Conservation (phyloP, 768 basidiomycete species). For the Serpula lacrymans region DNA sequence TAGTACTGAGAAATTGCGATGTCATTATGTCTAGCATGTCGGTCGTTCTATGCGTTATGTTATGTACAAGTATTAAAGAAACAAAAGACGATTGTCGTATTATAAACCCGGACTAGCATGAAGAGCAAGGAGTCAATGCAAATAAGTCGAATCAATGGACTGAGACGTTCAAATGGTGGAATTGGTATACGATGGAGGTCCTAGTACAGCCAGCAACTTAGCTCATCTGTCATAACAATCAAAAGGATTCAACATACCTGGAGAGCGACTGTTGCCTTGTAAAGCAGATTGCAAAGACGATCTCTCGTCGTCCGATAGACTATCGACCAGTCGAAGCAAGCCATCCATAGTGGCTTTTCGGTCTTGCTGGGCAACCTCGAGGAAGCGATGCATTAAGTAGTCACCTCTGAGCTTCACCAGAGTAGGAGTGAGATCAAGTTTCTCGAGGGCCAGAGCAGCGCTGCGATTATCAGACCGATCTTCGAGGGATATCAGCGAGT, state of each 20-base stretch:
- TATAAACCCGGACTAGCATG: too few relatives aligned
- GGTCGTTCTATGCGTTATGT: too few relatives aligned
- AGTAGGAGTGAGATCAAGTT: slow-evolving; percentile 61
- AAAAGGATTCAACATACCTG: slow-evolving; percentile 43
- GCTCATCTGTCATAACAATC: neutral
- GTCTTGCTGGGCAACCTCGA: slow-evolving; percentile 69
- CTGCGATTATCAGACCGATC: slow-evolving; percentile 51
- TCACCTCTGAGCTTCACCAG: slow-evolving; percentile 66
- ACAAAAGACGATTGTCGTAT: too few relatives aligned
- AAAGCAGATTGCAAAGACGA: slow-evolving; percentile 56
- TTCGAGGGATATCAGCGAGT: slow-evolving; percentile 56
- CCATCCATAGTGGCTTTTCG: slow-evolving; percentile 75
- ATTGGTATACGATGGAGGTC: slow-evolving; percentile 39
- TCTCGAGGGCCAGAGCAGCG: slow-evolving; percentile 65
- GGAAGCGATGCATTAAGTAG: slow-evolving; percentile 60
- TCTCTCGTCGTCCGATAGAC: slow-evolving; percentile 71
- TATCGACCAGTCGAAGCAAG: slow-evolving; percentile 68
- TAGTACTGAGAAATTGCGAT: too few relatives aligned
- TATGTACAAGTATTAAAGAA: too few relatives aligned
- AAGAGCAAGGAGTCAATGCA: too few relatives aligned
- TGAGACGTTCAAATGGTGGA: slow-evolving; percentile 6
- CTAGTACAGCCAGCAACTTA: slow-evolving; percentile 19
- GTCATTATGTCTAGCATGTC: too few relatives aligned
- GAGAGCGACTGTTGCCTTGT: slow-evolving; percentile 52
- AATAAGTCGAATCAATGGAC: too few relatives aligned